Evolutionary conservation across 257 asterid genomes (phyloP).

Genomic region (Thymus mandschuricus): DNA sequence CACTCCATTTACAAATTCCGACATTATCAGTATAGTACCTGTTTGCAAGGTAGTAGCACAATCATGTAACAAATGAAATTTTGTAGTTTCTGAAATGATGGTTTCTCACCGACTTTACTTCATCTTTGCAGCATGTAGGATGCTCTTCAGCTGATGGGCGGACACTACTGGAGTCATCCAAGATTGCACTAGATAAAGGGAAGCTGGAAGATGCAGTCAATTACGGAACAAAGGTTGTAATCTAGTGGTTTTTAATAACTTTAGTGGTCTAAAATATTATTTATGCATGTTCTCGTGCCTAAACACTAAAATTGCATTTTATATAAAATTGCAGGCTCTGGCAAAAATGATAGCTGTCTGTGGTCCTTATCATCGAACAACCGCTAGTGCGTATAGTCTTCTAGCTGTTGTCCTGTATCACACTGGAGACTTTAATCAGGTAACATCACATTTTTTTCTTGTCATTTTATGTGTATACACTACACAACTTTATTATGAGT

Average conservation of each 20-base stretch:
- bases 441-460: constrained; percentile 25
- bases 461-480: constrained; percentile 1
- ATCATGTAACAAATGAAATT: not conserved
- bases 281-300: constrained; percentile 28
- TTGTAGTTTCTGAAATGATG: not conserved
- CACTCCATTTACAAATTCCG: constrained; percentile 73
- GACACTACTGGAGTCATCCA: constrained; percentile 88
- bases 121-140: constrained; percentile 72
- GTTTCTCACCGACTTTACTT: constrained; percentile 26
- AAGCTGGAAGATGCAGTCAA: constrained; percentile 95
- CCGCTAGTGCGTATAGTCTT: constrained; percentile 98
- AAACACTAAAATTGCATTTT: constrained; percentile 29
- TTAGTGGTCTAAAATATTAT: not conserved
- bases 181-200: constrained; percentile 97
- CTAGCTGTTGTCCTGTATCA: constrained; percentile 99
- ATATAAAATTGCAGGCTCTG: constrained; percentile 70
- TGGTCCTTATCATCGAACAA: constrained; percentile 95
- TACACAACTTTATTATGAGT: constrained; percentile 5
- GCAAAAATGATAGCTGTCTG: constrained; percentile 97
- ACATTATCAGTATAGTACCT: constrained; percentile 86
- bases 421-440: constrained; percentile 99
- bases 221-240: constrained; percentile 85
- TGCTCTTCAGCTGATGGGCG: constrained; percentile 99
- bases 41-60: constrained; percentile 72
- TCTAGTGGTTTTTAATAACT: not conserved